A percentile compares a stretch with the other conserved stretches of the same genome.
Conservation (phyloP, 2,329 filamentous ascomycete genomes). For the Aspergillus ustus region DNA sequence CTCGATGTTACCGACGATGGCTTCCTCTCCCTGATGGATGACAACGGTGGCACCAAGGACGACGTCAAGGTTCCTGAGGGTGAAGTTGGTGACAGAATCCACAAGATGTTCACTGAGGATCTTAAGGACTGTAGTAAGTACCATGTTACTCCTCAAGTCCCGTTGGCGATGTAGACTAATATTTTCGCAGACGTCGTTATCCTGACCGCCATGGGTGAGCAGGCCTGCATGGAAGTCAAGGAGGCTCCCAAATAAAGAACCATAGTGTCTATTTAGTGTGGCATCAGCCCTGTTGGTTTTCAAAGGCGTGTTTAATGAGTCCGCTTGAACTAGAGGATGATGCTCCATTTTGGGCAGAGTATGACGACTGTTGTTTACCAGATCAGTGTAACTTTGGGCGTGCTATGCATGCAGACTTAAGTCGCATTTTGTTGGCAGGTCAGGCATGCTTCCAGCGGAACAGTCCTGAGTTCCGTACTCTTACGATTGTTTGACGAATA, state of each 20-base stretch:
- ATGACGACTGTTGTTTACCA: conserved; percentile 30
- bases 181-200: conserved; percentile 75
- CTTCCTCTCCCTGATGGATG: conserved; percentile 91
- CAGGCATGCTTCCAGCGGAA: conserved; percentile 36
- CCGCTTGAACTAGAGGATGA: conserved; percentile 34
- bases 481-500: conserved; percentile 47
- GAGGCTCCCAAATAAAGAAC: conserved; percentile 66
- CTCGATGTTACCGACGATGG: conserved; percentile 92
- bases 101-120: conserved; percentile 76
- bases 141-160: not conserved
- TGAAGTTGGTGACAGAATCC: conserved; percentile 86
- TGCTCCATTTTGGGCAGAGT: conserved; percentile 33
- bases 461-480: conserved; percentile 40
- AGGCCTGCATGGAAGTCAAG: conserved; percentile 90
- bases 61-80: conserved; percentile 92
- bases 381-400: conserved; percentile 38
- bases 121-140: conserved; percentile 91
- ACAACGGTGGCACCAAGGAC: conserved; percentile 85
- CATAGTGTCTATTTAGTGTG: conserved; percentile 29
- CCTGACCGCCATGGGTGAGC: conserved; percentile 95
- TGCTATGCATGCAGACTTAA: conserved; percentile 38
- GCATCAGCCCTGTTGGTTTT: conserved; percentile 36
- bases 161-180: not conserved
- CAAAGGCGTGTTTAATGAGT: conserved; percentile 32
- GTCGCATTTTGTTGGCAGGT: conserved; percentile 41